phyloP scores from a whole-genome alignment of 2,329 filamentous ascomycete species.

The Fonsecaea multimorphosa region DNA sequence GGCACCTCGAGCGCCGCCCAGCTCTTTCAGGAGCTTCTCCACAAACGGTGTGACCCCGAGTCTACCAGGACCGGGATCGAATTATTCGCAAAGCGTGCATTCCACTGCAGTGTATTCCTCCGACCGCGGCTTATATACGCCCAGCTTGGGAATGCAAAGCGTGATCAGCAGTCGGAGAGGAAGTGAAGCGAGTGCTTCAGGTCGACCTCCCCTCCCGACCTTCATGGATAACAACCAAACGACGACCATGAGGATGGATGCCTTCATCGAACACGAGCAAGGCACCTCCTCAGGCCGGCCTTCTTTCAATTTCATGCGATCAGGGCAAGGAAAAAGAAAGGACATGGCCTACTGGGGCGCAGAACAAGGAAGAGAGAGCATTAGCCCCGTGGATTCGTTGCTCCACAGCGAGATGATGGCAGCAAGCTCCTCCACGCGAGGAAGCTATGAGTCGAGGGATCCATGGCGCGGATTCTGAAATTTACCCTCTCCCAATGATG shows the following conservation, averaged over 20 bases:
- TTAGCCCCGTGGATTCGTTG: slow-evolving; percentile 35
- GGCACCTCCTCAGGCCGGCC: slow-evolving; percentile 34
- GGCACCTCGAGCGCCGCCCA: slow-evolving; percentile 71
- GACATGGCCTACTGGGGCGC: slow-evolving; percentile 42
- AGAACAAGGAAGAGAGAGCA: slow-evolving; percentile 34
- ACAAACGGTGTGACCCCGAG: slow-evolving; percentile 45
- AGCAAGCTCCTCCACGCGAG: slow-evolving; percentile 34
- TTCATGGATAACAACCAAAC: slow-evolving; percentile 37
- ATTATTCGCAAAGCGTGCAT: slow-evolving; percentile 36
- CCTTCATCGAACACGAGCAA: slow-evolving; percentile 71
- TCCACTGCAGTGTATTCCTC: slow-evolving; percentile 35
- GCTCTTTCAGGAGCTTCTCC: slow-evolving; percentile 81
- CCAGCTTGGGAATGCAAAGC: slow-evolving; percentile 51
- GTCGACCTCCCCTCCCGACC: slow-evolving; percentile 69
- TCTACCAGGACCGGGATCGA: slow-evolving; percentile 34
- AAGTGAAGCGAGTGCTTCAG: slow-evolving; percentile 59
- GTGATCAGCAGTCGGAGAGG: slow-evolving; percentile 45
- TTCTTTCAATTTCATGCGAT: slow-evolving; percentile 37
- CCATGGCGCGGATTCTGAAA: slow-evolving; percentile 35
- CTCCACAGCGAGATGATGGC: slow-evolving; percentile 37
- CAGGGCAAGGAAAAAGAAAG: slow-evolving; percentile 37
- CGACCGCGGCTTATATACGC: slow-evolving; percentile 37
- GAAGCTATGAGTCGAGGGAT: slow-evolving; percentile 32
- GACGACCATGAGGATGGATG: slow-evolving; percentile 88
- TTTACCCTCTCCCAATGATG: background rate